These are phyloP conservation scores for Penicillium coprophilum DNA, from an alignment of 495 filamentous ascomycete species.

Conservation along the genomic window DNA sequence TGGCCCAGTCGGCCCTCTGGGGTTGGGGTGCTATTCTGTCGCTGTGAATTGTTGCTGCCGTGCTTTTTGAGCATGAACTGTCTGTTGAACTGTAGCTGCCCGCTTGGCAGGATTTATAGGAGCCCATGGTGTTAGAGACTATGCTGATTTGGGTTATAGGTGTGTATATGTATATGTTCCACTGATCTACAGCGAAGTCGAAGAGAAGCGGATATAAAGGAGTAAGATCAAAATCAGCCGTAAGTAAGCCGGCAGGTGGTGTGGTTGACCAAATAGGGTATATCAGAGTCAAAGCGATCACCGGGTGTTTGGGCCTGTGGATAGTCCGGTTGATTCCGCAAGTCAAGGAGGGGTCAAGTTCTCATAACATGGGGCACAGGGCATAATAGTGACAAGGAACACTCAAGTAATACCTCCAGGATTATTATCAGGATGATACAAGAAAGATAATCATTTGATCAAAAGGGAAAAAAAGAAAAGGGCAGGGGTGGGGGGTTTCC, in stretches of 20 bases:
- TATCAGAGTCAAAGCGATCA: conserved; percentile 6
- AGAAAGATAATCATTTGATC: conserved; percentile 3
- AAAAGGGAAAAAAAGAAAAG: not conserved
- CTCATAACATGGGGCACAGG: conserved; percentile 5
- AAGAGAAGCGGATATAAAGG: not conserved
- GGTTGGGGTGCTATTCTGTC: conserved; percentile 1
- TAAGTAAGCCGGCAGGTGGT: conserved; percentile 9
- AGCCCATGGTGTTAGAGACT: conserved; percentile 29
- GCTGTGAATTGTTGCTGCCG: conserved; percentile 58
- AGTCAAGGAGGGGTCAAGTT: conserved; percentile 6
- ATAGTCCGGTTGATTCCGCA: conserved; percentile 2
- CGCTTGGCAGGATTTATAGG: conserved; percentile 35
- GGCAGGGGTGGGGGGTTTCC: conserved; percentile 6
- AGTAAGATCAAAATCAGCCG: conserved; percentile 3
- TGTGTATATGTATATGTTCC: not conserved
- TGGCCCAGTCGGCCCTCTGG: not conserved
- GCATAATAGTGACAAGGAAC: not conserved
- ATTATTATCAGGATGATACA: not conserved
- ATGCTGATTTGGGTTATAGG: not conserved
- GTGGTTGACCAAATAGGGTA: conserved; percentile 7
- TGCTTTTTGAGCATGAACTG: conserved; percentile 61
- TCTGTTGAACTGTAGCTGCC: conserved; percentile 59
- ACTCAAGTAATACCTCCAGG: not conserved
- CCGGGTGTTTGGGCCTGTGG: not conserved
- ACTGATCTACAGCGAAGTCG: not conserved